Conservation (phyloP, 805 yeast species). For the Kodamaea hsintzibuensis region DNA sequence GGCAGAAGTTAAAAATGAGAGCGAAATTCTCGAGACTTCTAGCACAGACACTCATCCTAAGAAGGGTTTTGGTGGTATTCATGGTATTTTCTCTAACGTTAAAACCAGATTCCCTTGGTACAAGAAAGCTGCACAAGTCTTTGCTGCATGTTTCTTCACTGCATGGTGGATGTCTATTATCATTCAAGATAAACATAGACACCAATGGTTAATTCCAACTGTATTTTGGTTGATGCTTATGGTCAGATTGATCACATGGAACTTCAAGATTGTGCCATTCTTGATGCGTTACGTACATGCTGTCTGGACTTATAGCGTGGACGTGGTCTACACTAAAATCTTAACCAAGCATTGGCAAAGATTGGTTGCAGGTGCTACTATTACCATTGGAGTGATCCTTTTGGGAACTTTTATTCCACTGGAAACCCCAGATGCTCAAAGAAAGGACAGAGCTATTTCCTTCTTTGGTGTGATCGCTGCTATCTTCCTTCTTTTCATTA, state of each 20-base stretch:
- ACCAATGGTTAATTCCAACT: slow-evolving; percentile 59
- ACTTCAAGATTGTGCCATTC: slow-evolving; percentile 32
- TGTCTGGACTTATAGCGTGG: slow-evolving; percentile 30
- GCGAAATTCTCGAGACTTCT: background rate
- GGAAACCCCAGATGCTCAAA: slow-evolving; percentile 46
- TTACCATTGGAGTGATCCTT: slow-evolving; percentile 49
- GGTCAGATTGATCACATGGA: slow-evolving; percentile 52
- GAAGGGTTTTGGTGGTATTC: background rate
- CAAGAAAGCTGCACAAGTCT: slow-evolving; percentile 15
- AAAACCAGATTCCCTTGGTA: slow-evolving; percentile 15
- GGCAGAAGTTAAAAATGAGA: background rate
- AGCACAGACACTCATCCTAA: background rate
- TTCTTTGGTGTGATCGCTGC: slow-evolving; percentile 56
- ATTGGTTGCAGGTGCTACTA: slow-evolving; percentile 42
- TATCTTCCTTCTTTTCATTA: slow-evolving; percentile 40
- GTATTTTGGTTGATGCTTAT: slow-evolving; percentile 51
- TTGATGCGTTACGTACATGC: slow-evolving; percentile 13
- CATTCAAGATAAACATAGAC: slow-evolving; percentile 50
- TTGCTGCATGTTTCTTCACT: slow-evolving; percentile 26
- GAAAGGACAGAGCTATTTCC: slow-evolving; percentile 57
- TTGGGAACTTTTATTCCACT: slow-evolving; percentile 56
- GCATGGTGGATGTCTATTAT: slow-evolving; percentile 53
- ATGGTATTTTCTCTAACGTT: background rate
- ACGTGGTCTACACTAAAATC: slow-evolving; percentile 37
- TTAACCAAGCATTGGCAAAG: slow-evolving; percentile 44